Evolutionary conservation across 371 early-diverging fungal species (phyloP), one percentile per base, ranked within the genome.

Genomic region (Mortierella sp.): DNA sequence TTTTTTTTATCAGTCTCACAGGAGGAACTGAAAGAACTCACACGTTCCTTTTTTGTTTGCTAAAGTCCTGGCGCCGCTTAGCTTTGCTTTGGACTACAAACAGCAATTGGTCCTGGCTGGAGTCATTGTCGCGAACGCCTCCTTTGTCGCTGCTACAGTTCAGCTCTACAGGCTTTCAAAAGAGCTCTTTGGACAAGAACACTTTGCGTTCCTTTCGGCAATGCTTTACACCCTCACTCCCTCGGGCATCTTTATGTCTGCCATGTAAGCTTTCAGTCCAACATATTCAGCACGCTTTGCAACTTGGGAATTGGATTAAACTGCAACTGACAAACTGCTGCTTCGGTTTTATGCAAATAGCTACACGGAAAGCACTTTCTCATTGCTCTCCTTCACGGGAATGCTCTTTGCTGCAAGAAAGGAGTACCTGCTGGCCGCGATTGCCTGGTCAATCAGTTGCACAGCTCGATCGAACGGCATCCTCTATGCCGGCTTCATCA

Each of bases 351-450:
- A 69, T 53, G 26, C 8, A 57, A 64, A 61, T 40, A 93, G 93
- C 28, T 96, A 98, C 80, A 94, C 98, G 0, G 98, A 98, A 83
- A 94, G 96, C 43, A 82, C 93, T n/a, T 98, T 98, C 90, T 94
- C 97, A 0, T 83, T 91, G 24, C 88, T 97, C 2, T 91, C 93
- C 1, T 98, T 98, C 82, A 82, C 89, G 0, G 97, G 97, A 9
- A 95, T 98, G 96, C 73, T 89, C 44, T 89, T 87, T 67, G 80
- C 90, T 19, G 86, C 86, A 0, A 81, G 88, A 34, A 87, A 89
- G 28, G 87, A 88, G 16, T 89, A 93, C 55, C 76, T 91, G 54
- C 50, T 71, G 46, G 94, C 96, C 6, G 89, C 96, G 5, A 46
- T 96, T 13, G 71, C 91, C 0, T 96, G 95, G 92, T 88, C 91